phyloP scores from a whole-genome alignment of 176 grass and related monocot genomes.

The Olyra latifolia region DNA sequence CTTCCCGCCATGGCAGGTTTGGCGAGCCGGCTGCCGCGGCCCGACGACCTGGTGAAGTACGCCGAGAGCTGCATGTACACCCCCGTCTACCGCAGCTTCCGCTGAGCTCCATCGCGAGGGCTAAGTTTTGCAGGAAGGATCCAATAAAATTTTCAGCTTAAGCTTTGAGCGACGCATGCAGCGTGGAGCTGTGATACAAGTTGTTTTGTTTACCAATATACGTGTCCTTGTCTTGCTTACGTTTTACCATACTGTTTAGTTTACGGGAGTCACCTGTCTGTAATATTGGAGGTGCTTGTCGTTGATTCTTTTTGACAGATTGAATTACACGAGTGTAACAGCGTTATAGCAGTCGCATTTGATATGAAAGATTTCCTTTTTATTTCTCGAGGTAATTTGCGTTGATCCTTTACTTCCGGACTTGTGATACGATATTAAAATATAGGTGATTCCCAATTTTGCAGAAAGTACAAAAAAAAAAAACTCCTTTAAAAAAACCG shows the following conservation, averaged over 20 bases:
- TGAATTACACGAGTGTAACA: constrained; percentile 2
- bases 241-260: not conserved
- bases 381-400: not conserved
- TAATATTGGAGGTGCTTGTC: constrained; percentile 20
- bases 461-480: no score
- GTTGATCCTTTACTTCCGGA: no score
- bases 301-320: constrained; percentile 34
- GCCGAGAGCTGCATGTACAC: constrained; percentile 97
- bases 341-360: not conserved
- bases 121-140: constrained; percentile 7
- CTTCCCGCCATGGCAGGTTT: constrained; percentile 33
- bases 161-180: not conserved
- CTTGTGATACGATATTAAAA: no score
- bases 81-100: constrained; percentile 71
- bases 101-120: constrained; percentile 5
- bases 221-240: not conserved
- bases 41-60: constrained; percentile 76
- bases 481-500: no score
- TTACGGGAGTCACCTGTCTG: constrained; percentile 12
- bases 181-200: not conserved
- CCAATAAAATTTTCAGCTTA: constrained; percentile 15
- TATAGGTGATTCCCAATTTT: no score
- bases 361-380: not conserved
- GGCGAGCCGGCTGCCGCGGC: constrained; percentile 77
- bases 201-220: not conserved